Evolutionary conservation across 106 monocot genomes (phyloP), one percentile per base, ranked within the genome.

Genomic region (Dendrobium officinale): DNA sequence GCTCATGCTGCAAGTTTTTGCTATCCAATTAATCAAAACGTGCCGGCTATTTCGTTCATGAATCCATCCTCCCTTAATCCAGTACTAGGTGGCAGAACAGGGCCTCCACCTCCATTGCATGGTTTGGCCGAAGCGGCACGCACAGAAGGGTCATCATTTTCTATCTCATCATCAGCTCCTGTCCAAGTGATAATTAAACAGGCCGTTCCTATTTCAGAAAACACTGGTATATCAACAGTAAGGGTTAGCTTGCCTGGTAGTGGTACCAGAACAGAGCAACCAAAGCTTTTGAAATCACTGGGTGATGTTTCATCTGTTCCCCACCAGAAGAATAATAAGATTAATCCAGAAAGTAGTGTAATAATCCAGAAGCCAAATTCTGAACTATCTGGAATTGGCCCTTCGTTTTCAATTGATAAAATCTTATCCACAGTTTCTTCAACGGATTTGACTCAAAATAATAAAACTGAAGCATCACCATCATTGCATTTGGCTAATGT

Each of bases 1-100:
- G 77, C 92, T 78, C 82, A 78, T 22, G 77, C 70, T 55, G 37
- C 78, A 29, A 87, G 82, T 58, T 91, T 80, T 88, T 82, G 83
- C 61, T 92, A 87, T 80, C 78, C 90, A 66, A 81, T 86, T 55
- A 76, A 80, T n/a, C 93, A 87, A 77, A 79, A 58, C 77, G 90
- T 87, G 10, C 85, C 84, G 56, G 0, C 87, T 10, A 73, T 90
- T 56, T 80, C 85, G 19, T 94, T 81, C 73, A 78, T 42, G 86
- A 81, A 61, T 72, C 73, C 51, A 15, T 81, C 85, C 24, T 16
- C 31, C 41, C 51, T 80, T 42, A 73, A 73, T 73, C 19, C 49
- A 1, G 48, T 17, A 17, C 44, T 41, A 47, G 29, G 67, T 75
- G 74, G 74, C 4, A 75, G 74, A 75, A 5, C 45, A 44, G 79